These are phyloP conservation scores for Aspergillus sp. DNA, from an alignment of 2,329 filamentous ascomycete genomes.

Conservation along the genomic window DNA sequence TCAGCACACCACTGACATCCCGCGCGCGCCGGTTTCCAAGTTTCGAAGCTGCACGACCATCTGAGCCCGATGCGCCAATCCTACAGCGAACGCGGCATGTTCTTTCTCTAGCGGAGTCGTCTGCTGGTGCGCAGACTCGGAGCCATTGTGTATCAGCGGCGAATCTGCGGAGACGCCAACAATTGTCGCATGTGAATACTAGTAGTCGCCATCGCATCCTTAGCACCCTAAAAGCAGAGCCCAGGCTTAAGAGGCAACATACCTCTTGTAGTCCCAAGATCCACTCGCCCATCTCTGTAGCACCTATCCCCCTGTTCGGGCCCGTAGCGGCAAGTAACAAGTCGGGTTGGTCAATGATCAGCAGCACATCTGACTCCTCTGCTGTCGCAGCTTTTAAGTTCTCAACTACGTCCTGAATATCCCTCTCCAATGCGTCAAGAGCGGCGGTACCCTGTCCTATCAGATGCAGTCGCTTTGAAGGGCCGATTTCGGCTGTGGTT, in stretches of 20 bases:
- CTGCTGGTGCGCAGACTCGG: slow-evolving; percentile 34
- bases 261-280: slow-evolving; percentile 57
- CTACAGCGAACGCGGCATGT: slow-evolving; percentile 62
- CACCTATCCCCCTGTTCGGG: slow-evolving; percentile 35
- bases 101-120: slow-evolving; percentile 60
- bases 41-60: slow-evolving; percentile 63
- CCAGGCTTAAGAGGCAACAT: slow-evolving; percentile 16
- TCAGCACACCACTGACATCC: slow-evolving; percentile 82
- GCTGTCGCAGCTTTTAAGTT: slow-evolving; percentile 16
- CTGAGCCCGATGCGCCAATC: slow-evolving; percentile 66
- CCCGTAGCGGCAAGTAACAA: slow-evolving; percentile 54
- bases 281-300: slow-evolving; percentile 45
- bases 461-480: slow-evolving; percentile 22
- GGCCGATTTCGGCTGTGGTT: slow-evolving; percentile 13
- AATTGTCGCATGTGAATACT: slow-evolving; percentile 59
- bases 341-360: slow-evolving; percentile 61
- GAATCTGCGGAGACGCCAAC: slow-evolving; percentile 64
- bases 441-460: slow-evolving; percentile 21
- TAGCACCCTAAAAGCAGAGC: background rate
- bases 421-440: slow-evolving; percentile 27
- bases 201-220: slow-evolving; percentile 1
- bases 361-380: slow-evolving; percentile 34
- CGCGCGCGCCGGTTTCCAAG: slow-evolving; percentile 79
- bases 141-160: slow-evolving; percentile 53
- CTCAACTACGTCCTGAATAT: slow-evolving; percentile 25